A percentile compares a stretch with the other conserved stretches of the same genome.
phyloP scores from a whole-genome alignment of 257 asterid species.

The Rubia yunnanensis region DNA sequence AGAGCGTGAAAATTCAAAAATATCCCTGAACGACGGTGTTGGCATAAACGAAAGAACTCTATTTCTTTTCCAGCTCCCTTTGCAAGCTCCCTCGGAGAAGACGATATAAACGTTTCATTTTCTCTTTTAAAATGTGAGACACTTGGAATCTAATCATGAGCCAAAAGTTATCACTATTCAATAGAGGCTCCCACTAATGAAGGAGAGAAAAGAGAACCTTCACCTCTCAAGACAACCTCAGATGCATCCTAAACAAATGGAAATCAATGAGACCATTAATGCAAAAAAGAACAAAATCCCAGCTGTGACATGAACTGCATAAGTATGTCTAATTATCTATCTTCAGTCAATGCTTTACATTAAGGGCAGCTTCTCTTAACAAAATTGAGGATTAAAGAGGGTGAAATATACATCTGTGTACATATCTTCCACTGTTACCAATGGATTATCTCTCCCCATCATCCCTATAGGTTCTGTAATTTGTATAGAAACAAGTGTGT shows the following conservation, averaged over 20 bases:
- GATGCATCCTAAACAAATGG: neutral
- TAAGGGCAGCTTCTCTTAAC: neutral
- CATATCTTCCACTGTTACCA: constrained; percentile 3
- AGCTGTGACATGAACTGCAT: neutral
- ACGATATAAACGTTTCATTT: neutral
- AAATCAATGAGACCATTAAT: neutral
- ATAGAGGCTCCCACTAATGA: neutral
- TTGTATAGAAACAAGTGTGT: constrained; percentile 14
- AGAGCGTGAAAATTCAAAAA: too few relatives aligned
- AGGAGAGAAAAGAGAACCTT: neutral
- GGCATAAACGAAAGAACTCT: too few relatives aligned
- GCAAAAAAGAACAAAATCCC: constrained; percentile 2
- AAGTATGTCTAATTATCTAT: neutral
- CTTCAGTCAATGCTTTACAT: neutral
- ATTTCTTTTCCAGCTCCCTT: too few relatives aligned
- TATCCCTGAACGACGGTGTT: too few relatives aligned
- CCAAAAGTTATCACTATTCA: neutral
- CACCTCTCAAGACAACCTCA: neutral
- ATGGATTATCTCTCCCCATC: neutral
- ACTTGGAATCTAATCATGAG: neutral
- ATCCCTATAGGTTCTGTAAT: neutral
- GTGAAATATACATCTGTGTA: constrained; percentile 9
- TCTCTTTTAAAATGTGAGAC: neutral
- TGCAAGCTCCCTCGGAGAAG: too few relatives aligned
- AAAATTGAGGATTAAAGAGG: neutral